Base-by-base conservation (phyloP, 805 yeast genomes). In the Myxozyma vanderwaltii region DNA sequence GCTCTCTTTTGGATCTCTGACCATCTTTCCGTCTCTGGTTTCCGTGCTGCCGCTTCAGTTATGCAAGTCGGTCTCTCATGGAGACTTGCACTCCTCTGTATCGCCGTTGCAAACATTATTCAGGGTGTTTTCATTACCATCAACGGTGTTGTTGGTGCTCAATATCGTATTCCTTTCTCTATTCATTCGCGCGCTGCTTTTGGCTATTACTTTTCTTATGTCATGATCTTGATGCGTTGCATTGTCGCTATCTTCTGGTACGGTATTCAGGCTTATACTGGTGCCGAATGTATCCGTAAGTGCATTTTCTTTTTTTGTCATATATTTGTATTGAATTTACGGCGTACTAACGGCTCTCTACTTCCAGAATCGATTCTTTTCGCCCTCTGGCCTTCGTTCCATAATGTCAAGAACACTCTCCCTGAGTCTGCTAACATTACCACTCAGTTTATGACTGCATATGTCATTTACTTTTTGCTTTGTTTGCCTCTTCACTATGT, bases 101-200 rank as follows among this genome's bases (percentile, higher is more conserved):
- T 78, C 21, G 73, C 78, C 21, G 54, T 81, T 21, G 82, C 77
- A 3, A 76, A 78, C 51, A 29, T 72, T 13, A 64, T 81, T 47
- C 76, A 78, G 54, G 74, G 76, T 40, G 61, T 72, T 2, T 69
- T 77, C 45, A 78, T 82, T 10, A 68, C 78, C 6, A 68, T 75
- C 12, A 79, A 79, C 59, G 80, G 82, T 35, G 75, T 76, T 68
- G 77, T 76, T 15, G 84, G 85, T 35, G 75, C 78, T 6, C 73
- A 74, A 23, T 81, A 76, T 69, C 83, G 80, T 67, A 73, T 81
- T 43, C 83, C 84, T 0, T 81, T 74, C 63, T 76, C 84, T 2
- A 74, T 81, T 10, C 73, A 73, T 52, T 71, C 75, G 24, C 69
- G 84, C 51, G 73, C 75, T 48, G 70, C 78, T 0, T 81, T 78